Base-by-base conservation (phyloP, 2,329 filamentous ascomycete species). In the Scedosporium boydii region DNA sequence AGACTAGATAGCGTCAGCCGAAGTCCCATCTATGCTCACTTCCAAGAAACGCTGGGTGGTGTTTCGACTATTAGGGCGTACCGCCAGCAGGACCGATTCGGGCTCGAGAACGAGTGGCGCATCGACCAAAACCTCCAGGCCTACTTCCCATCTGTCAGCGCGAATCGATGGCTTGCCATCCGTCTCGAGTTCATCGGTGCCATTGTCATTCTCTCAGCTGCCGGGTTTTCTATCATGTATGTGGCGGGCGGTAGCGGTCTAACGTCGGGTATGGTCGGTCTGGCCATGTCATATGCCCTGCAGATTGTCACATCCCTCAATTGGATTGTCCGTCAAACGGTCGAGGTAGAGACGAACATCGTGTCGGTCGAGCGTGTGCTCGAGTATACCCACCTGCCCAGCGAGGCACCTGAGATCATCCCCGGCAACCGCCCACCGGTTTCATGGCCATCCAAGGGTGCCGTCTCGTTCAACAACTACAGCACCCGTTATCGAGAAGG, bases 341-440 rank as follows among this genome's bases (percentile, higher is more conserved):
- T 99, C 41, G 96, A 99, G 75, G 95, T 99, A n/a, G 96, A 99
- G 80, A 98, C 93, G n/a, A 99, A 99, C 76, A 99, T 99, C 70
- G 93, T 99, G 56, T 96, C 93, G 9, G 95, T 99, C 44, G 95
- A 99, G 81, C 89, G 95, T 71, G 93, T 99, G 58, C 86, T 99
- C 59, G 96, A 99, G 75, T 99, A 99, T 76, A 91, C 93, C 63
- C 83, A 85, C 59, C 82, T 99, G 66, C 93, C 93, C 27, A 95
- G 89, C 74, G 95, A 99, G 78, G 93, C 95, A 59, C 91, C 93
- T 6, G 95, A 99, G 73, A 91, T 98, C 67, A 89, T 98, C 69
- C 89, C 90, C 70, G 89, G 91, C 75, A 88, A 90, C 72, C 83
- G 93, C 58, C 93, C 95, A 48, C 87, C 91, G 9, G 90, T 91